phyloP scores from a whole-genome alignment of 257 asterid genomes.

The Mentha longifolia region DNA sequence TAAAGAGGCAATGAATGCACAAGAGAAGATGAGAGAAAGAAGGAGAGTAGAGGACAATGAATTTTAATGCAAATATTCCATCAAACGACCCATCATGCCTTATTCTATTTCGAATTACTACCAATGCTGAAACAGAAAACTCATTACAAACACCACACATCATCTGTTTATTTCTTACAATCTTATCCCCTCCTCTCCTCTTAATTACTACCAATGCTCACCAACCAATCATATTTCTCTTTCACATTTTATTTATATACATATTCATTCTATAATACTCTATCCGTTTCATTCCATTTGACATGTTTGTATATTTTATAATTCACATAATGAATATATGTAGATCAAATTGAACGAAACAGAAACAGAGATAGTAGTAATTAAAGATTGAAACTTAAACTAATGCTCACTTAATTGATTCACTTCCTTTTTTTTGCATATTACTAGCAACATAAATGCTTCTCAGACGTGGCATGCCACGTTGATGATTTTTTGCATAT shows the following conservation, averaged over 20 bases:
- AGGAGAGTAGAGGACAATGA: conserved; percentile 34
- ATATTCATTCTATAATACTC: too few relatives aligned
- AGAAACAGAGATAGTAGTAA: too few relatives aligned
- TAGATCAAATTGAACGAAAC: too few relatives aligned
- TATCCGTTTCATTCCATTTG: too few relatives aligned
- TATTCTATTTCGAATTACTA: conserved; percentile 35
- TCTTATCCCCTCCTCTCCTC: conserved; percentile 40
- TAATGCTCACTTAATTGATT: too few relatives aligned
- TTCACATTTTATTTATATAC: neutral
- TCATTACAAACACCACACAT: conserved; percentile 34
- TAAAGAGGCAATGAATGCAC: neutral
- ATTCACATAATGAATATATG: too few relatives aligned
- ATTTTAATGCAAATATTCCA: conserved; percentile 49
- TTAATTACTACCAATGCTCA: conserved; percentile 7
- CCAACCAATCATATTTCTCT: neutral
- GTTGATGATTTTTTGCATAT: too few relatives aligned
- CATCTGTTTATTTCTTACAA: conserved; percentile 24
- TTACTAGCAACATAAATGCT: too few relatives aligned
- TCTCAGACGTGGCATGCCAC: too few relatives aligned
- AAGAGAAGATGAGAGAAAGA: neutral
- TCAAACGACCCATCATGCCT: conserved; percentile 37
- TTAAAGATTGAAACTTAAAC: too few relatives aligned
- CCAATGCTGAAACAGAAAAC: conserved; percentile 35
- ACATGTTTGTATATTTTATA: too few relatives aligned
- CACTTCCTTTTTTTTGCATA: too few relatives aligned